A percentile compares a stretch with the other conserved stretches of the same genome.
These are phyloP conservation scores for Neonectria sp. DNA, from an alignment of 2,329 filamentous ascomycete species.

Conservation along the genomic window DNA sequence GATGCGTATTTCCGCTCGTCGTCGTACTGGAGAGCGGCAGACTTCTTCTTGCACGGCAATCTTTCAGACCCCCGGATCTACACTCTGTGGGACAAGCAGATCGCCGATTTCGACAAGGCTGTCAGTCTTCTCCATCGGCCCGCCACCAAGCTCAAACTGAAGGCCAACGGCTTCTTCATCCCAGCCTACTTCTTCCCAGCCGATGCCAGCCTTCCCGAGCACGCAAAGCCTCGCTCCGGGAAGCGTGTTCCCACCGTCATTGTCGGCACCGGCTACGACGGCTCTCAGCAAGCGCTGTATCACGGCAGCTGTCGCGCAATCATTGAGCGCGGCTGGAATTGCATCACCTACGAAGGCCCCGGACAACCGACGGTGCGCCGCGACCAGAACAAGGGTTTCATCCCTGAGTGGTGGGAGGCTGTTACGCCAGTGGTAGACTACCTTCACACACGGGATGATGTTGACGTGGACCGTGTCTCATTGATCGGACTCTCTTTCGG, in stretches of 20 bases:
- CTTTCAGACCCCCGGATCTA: constrained; percentile 56
- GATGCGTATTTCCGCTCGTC: constrained; percentile 55
- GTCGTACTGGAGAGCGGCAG: constrained; percentile 58
- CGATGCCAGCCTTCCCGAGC: not conserved
- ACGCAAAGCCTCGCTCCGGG: not conserved
- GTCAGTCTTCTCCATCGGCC: constrained; percentile 52
- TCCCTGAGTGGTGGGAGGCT: constrained; percentile 30
- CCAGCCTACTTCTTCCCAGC: constrained; percentile 52
- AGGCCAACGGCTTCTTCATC: constrained; percentile 50
- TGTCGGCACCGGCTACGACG: constrained; percentile 59
- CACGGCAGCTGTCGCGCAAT: constrained; percentile 53
- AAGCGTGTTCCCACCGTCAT: constrained; percentile 54
- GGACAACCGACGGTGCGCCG: constrained; percentile 29
- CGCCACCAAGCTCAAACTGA: constrained; percentile 51
- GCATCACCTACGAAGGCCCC: constrained; percentile 28
- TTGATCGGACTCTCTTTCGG: constrained; percentile 24
- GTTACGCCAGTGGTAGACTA: constrained; percentile 27
- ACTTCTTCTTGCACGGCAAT: constrained; percentile 61
- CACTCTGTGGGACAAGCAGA: constrained; percentile 53
- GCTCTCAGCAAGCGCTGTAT: constrained; percentile 59
- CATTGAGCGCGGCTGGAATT: constrained; percentile 56
- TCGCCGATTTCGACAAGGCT: constrained; percentile 56
- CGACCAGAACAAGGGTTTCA: constrained; percentile 27
- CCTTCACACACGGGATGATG: constrained; percentile 12
- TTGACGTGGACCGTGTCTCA: constrained; percentile 20